A percentile compares a stretch with the other conserved stretches of the same genome.
These are phyloP conservation scores for Leccinum barrowsii DNA, from an alignment of 768 basidiomycete species.

Conservation along the genomic window DNA sequence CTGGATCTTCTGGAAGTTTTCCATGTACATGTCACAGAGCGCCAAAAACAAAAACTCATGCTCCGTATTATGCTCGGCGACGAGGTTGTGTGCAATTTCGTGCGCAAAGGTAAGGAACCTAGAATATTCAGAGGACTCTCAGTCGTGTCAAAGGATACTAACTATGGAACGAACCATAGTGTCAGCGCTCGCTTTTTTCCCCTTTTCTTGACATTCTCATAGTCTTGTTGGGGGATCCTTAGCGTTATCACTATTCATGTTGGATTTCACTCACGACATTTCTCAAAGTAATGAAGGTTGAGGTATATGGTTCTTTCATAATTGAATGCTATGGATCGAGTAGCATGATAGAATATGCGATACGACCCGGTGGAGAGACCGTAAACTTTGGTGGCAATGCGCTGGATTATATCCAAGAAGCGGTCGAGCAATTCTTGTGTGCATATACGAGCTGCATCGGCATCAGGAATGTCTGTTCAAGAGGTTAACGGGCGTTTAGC, in stretches of 20 bases:
- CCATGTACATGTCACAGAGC: background rate
- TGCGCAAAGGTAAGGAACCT: background rate
- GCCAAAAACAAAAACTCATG: background rate
- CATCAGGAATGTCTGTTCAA: constrained; percentile 49
- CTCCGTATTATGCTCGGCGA: background rate
- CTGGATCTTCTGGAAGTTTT: background rate
- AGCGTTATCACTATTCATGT: background rate
- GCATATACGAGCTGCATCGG: constrained; percentile 34
- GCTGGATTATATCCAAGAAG: constrained; percentile 39
- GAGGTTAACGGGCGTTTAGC: background rate
- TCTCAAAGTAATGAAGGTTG: constrained; percentile 77
- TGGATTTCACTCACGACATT: constrained; percentile 63
- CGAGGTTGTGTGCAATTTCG: background rate
- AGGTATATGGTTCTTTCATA: constrained; percentile 78
- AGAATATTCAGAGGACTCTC: background rate
- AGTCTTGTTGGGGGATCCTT: background rate
- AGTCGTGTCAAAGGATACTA: background rate
- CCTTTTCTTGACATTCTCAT: background rate
- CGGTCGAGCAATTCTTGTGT: constrained; percentile 55
- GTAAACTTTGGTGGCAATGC: constrained; percentile 62
- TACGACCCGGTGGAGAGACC: constrained; percentile 62
- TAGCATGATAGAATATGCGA: constrained; percentile 77
- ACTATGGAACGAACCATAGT: background rate
- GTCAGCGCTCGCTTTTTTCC: background rate
- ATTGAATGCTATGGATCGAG: constrained; percentile 88